Evolutionary conservation across 768 basidiomycete species (phyloP), one percentile per base, ranked within the genome.

Genomic region (Lactifluus piperatus): DNA sequence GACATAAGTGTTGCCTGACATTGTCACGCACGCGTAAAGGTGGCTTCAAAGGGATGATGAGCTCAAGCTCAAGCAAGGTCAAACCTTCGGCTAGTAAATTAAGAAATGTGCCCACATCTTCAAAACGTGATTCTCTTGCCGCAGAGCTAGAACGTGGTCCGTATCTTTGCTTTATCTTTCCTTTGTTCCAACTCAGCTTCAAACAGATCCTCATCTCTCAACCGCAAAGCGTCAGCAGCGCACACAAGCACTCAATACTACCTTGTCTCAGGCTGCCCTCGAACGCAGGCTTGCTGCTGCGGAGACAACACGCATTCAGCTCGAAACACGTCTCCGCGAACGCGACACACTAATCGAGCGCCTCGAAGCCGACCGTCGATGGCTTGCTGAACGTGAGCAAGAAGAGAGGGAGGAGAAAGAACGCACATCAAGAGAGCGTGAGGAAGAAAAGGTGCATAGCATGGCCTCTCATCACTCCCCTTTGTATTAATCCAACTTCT

Each of bases 381-480:
- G 77, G 74, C 76, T 89, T 51, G 74, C 83, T 0, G 86, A 89
- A 62, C 71, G 84, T 4, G 88, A 90, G 68, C 74, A 78, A 50
- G 81, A 83, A 37, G 86, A 89, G 60, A 73, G 81, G 24, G 81
- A 83, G 58, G 85, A 84, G 69, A 86, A 81, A 69, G 83, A 88
- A 57, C 69, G 69, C 10, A 81, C 87, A 55, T 74, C 79, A 16
- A 69, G 67, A 4, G 77, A 77, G 37, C 71, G 73, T 53, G 76
- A 77, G 4, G 77, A 80, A 58, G 83, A 85, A 62, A 86, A 83
- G 78, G 89, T 88, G 51, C 43, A 76, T 69, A 22, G 14, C 26
- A 18, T 6, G 5, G 2, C 5, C 4, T 4, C 10, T 11, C 27
- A 10, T 20, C 29, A 4, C 5, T 27, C 36, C n/a, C 51, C 52